These are phyloP conservation scores for Solanum appendiculatum DNA, from an alignment of 257 asterid species.

Conservation along the genomic window DNA sequence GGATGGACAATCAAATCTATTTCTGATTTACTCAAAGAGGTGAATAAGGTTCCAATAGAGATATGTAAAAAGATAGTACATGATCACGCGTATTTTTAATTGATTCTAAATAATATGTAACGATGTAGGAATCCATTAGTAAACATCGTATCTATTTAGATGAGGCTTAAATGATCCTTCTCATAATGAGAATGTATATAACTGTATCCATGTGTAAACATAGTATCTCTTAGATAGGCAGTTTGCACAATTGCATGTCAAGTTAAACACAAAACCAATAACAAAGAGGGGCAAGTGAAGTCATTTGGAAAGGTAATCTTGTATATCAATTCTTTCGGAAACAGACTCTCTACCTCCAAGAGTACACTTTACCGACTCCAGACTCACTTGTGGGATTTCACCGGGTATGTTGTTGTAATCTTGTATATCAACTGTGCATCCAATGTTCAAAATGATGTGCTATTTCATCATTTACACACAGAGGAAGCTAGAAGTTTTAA, in stretches of 20 bases:
- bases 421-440: neutral
- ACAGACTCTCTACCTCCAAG: neutral
- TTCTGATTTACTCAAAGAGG: neutral
- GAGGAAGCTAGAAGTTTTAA: neutral
- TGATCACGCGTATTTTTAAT: too few relatives aligned
- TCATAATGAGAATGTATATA: neutral
- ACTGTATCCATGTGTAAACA: neutral
- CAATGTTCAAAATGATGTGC: neutral
- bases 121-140: neutral
- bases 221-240: neutral
- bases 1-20: neutral
- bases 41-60: neutral
- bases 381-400: neutral
- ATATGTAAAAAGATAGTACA: too few relatives aligned
- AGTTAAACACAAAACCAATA: neutral
- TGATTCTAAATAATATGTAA: neutral
- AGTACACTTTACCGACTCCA: too few relatives aligned
- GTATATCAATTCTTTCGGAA: neutral
- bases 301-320: neutral
- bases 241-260: neutral
- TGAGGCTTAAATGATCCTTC: neutral
- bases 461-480: neutral
- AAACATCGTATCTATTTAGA: neutral
- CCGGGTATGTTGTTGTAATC: neutral
- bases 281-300: neutral